Evolutionary conservation across 2,329 filamentous ascomycete genomes (phyloP), one percentile per base, ranked within the genome.

Genomic region (Lasiodiplodia hormozganensis): DNA sequence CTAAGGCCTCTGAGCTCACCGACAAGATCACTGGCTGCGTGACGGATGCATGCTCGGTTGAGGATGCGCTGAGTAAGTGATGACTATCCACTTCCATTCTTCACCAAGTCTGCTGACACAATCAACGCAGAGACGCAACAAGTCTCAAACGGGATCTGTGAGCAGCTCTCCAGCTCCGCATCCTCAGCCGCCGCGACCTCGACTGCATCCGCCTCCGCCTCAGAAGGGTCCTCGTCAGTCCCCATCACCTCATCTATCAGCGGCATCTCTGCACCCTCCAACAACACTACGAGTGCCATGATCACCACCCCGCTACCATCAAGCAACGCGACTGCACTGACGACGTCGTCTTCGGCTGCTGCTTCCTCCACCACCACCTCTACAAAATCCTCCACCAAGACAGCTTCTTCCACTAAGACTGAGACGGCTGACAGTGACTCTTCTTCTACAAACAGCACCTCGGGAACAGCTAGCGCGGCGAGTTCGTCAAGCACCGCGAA

Each of bases 11-110:
- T 25, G 73, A 71, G 40, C 80, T 84, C 71, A 73, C 73, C 36
- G 70, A 74, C 16, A 72, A 77, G 66, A 85, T 80, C 82, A 74
- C 77, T 3, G 70, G 71, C 2, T 85, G 83, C 71, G 72, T 82
- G 21, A 78, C 79, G 38, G 68, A 69, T 38, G 72, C 72, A 53
- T 84, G 82, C 77, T 75, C 74, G 4, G 70, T 75, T 7, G 70
- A 72, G 1, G 81, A 84, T 6, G 70, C 79, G 58, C 73, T 77
- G 36, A 76, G 80, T 83, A 80, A 66, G 80, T 76, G 23, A 7
- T 28, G n/a, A 8, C 47, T n/a, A 43, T 38, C 36, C 31, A 16
- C 18, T 2, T 1, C 18, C 23, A 23, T 34, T 38, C 64, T 8
- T 49, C 21, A 18, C 28, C 34, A 25, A 5, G 38, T 49, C 54